Conservation (phyloP, 2,329 filamentous ascomycete genomes). For the Colletotrichum graminicola region DNA sequence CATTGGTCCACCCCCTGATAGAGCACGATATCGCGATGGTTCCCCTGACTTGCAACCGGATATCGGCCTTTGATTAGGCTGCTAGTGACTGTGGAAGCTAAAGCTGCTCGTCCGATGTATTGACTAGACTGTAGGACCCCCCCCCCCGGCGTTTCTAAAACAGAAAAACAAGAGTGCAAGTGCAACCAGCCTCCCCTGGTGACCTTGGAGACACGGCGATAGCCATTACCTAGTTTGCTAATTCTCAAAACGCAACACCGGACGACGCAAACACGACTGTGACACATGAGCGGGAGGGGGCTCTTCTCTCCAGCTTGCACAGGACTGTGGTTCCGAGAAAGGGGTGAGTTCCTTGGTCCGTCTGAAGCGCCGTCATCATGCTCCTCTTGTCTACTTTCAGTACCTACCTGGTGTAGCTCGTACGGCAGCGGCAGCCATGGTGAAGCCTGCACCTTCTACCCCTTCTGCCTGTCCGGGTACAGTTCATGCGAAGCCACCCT, state of each 20-base stretch:
- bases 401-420: not conserved
- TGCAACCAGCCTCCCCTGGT: not conserved
- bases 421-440: not conserved
- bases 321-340: not conserved
- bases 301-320: slow-evolving; percentile 1
- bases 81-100: not conserved
- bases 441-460: not conserved
- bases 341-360: slow-evolving; percentile 9
- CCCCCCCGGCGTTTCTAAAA: not conserved
- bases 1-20: not conserved
- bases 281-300: not conserved
- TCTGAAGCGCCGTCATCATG: slow-evolving; percentile 14
- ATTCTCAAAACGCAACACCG: slow-evolving; percentile 15
- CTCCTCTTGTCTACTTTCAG: slow-evolving; percentile 4
- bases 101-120: slow-evolving; percentile 3
- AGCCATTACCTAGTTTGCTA: not conserved
- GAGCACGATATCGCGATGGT: not conserved
- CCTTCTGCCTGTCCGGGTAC: not conserved
- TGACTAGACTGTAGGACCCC: not conserved
- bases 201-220: not conserved
- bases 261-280: not conserved
- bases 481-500: not conserved
- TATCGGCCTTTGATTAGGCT: not conserved
- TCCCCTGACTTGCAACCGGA: not conserved
- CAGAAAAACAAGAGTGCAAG: slow-evolving; percentile 1